Evolutionary conservation across 2,329 filamentous ascomycete species (phyloP), one percentile per base, ranked within the genome.

Genomic region (Exophiala calicioides): DNA sequence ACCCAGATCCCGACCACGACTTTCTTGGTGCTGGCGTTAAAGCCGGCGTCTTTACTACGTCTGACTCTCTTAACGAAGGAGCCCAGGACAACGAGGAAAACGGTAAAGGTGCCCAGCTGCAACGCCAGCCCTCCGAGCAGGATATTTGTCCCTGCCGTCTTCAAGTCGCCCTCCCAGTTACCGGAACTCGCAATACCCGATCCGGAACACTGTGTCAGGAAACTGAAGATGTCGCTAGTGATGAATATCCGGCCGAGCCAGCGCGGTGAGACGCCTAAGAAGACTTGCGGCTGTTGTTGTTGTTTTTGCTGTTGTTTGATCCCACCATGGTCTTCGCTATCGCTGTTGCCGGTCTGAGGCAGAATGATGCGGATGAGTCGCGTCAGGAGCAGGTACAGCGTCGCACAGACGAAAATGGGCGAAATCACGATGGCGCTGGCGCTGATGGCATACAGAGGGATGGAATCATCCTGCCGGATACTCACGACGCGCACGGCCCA

Each of bases 351-450:
- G 8, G 30, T 32, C 6, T 38, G 35, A 1, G 67, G 65, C 1
- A 74, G 64, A 7, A 68, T 66, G 8, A 61, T 58, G 8, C 66
- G 59, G 43, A 75, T 70, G 4, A 78, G 60, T 9, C 71, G 67
- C n/a, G 70, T 73, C 40, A 78, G 69, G 34, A 78, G 67, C 41
- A 78, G 66, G 58, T 78, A 78, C 44, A 77, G 72, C 2, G 71
- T 73, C 0, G 75, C 75, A 12, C 73, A 73, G 37, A 77, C 60
- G 40, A 77, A 68, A 31, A 77, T 65, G 0, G 75, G 75, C 0
- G 74, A 72, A 30, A 78, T 63, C 9, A 77, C 69, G n/a, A 75
- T 71, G 16, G 73, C 62, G 0, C 66, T 68, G 3, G 65, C 53
- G 1, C 65, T 69, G 29, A 65, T 53, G 4, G 73, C 65, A 42